Evolutionary conservation across 2,329 filamentous ascomycete genomes (phyloP), one percentile per base, ranked within the genome.

Genomic region (Aspergillus tubingensis): DNA sequence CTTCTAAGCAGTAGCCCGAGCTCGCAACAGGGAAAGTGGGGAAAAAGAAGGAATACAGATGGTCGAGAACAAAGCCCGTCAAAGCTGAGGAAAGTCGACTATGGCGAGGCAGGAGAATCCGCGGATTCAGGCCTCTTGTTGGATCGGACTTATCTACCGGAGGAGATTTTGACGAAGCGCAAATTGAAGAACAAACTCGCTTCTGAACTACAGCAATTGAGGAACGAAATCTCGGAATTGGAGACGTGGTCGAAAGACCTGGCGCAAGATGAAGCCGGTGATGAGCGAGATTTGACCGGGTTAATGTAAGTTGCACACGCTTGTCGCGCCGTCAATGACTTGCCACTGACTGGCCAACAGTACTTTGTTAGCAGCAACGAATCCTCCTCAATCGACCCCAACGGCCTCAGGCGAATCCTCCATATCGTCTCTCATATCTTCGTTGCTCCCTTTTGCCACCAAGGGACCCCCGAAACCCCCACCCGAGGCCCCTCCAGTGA

Each of bases 231-330:
- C n/a, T 72, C 79, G 8, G 68, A 86, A 5, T 81, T 85, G 7
- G 81, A 81, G 54, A 78, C 77, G n/a, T 88, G 88, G 67, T 88
- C 87, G 55, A 81, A 85, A 50, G 81, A 84, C 17, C 87, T 53
- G 77, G 81, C 30, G 49, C 81, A 69, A 52, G 68, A 72, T n/a
- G 62, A 73, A 0, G 66, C 70, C 39, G 64, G 32, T 36, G 32
- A 67, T 30, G 57, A 72, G 10, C 71, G 75, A 10, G 69, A 79
- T 3, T 62, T 77, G 15, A 62, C 68, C 21, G 69, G 67, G 54
- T 60, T 79, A 25, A 67, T 75, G 76, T 77, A 57, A 65, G 75
- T 69, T 39, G 38, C 8, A 30, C 17, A 30, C 17, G 30, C 39
- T 13, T 47, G 32, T 39, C 25, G n/a, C 43, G 10, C 4, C 38